Conservation (phyloP, 2,329 filamentous ascomycete species). For the Pleoardoris graminearum region DNA sequence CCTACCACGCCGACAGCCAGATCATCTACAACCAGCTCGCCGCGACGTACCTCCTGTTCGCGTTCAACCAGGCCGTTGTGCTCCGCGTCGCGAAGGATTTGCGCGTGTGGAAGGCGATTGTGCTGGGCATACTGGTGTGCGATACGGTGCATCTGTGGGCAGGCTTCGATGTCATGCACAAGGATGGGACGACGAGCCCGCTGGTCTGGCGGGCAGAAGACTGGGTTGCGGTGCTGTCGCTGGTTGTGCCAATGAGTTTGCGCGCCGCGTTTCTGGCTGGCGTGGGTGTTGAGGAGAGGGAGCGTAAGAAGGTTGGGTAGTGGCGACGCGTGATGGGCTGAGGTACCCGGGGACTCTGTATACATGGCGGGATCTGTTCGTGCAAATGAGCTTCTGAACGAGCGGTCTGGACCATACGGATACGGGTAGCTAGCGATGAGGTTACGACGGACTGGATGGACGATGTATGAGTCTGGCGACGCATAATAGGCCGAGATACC, state of each 20-base stretch:
- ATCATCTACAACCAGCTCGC: constrained; percentile 74
- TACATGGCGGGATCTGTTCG: too few relatives aligned
- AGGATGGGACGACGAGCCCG: constrained; percentile 26
- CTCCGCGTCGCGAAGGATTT: constrained; percentile 69
- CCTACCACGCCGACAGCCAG: constrained; percentile 40
- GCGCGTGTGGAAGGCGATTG: constrained; percentile 68
- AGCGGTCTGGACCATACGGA: too few relatives aligned
- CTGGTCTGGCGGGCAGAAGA: constrained; percentile 44
- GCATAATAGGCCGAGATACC: too few relatives aligned
- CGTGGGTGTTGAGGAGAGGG: constrained; percentile 34
- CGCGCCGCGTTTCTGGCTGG: constrained; percentile 44
- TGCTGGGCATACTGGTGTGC: constrained; percentile 70
- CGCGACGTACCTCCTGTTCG: constrained; percentile 76
- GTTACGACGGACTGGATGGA: too few relatives aligned
- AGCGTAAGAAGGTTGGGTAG: constrained; percentile 7
- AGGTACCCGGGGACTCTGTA: neutral
- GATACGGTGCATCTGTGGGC: constrained; percentile 71
- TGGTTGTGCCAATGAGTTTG: constrained; percentile 37
- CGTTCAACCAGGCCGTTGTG: constrained; percentile 75
- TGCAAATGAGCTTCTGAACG: neutral
- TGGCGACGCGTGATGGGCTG: too few relatives aligned
- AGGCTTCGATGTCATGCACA: constrained; percentile 38
- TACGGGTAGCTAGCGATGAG: neutral
- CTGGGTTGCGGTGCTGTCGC: constrained; percentile 42
- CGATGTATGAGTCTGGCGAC: too few relatives aligned